Evolutionary conservation across 179 eudicot genomes (phyloP), one percentile per base, ranked within the genome.

Genomic region (Drosera spatulata): DNA sequence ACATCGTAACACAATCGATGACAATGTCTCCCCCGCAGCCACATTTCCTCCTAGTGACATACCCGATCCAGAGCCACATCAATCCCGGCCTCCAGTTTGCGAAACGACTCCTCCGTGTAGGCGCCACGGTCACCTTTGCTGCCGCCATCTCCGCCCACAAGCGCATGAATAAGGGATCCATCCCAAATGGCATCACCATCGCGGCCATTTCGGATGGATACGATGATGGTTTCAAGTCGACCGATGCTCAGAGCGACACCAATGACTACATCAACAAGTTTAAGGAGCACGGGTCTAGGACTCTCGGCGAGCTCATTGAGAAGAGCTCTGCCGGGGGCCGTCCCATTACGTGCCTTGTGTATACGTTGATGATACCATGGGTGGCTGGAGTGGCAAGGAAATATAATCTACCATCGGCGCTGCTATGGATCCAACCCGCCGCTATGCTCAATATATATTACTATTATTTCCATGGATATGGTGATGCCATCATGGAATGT

Each of bases 391-490:
- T 83, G 61, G 85, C 94, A 4, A 79, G 65, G 59, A 59, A 7
- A 7, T 52, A 61, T 7, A 50, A 69, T 61, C 53, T 82, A 8
- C 87, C 87, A 4, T 73, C 76, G 1, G 77, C 86, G 0, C 73
- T 83, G 1, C 60, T 85, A 1, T 86, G 90, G 94, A 69, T 80
- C 43, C 90, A 88, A 71, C 80, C 89, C 0, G 90, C 88, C 9
- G 45, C 74, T 0, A 51, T 81, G 4, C 64, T 83, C 41, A 69
- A 59, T 8, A 53, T 85, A 12, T 88, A 80, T 62, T 80, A 79
- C 50, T 69, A 69, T 64, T 85, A 79, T 52, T 88, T 77, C 66
- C 66, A 79, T 4, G 84, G 79, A 0, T 71, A 74, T 4, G 57
- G 58, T 2, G 81, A 71, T 33, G 66, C 63, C 2, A 77, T 82